Base-by-base conservation (phyloP, 495 filamentous ascomycete genomes). In the Lineolata rhizophorae region DNA sequence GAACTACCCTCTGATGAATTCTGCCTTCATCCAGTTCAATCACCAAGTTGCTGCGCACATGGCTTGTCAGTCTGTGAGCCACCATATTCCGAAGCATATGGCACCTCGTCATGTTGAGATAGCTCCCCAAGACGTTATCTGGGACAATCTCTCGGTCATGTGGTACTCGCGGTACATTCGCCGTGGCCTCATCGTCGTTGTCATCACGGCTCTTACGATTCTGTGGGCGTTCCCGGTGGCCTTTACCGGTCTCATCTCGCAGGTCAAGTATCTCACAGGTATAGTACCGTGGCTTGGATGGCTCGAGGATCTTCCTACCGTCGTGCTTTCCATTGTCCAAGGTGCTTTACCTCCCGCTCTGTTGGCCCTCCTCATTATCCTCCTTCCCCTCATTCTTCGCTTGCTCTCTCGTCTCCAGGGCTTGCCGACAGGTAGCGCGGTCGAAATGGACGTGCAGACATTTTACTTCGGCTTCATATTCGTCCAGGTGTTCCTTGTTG, bases 11-110 rank as follows among this genome's bases (percentile, higher is more conserved):
- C 56, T 85, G 33, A 92, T 97, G 85, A 94, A 83, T 44, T 92
- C 90, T 9, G 87, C 87, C 10, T 97, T 97, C 45, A 82, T 97
- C 34, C 87, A 97, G 49, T 97, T 97, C 63, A 93, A 95, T 43
- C 78, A 93, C 44, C 87, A 97, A 52, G 80, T 93, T 3, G 82
- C 84, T 5, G 87, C 87, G 2, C 87, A 97, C 44, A 95, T 97
- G 87, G 85, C 85, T 36, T 92, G 81, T 49, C 87, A 97, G 51
- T 64, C 81, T 16, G 68, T 92, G 38, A 83, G 70, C 27, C 85
- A 95, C 44, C 87, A 97, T 44, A 49, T 87, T 4, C 90, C 90
- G 2, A 81, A 84, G 44, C 74, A 85, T 33, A 97, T 97, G 87
- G 72, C 79, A 2, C 90, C 87, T 18, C 76, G 87, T 14, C 65